phyloP scores from a whole-genome alignment of 1,284 basidiomycete species.

The Ustilago trichophora region DNA sequence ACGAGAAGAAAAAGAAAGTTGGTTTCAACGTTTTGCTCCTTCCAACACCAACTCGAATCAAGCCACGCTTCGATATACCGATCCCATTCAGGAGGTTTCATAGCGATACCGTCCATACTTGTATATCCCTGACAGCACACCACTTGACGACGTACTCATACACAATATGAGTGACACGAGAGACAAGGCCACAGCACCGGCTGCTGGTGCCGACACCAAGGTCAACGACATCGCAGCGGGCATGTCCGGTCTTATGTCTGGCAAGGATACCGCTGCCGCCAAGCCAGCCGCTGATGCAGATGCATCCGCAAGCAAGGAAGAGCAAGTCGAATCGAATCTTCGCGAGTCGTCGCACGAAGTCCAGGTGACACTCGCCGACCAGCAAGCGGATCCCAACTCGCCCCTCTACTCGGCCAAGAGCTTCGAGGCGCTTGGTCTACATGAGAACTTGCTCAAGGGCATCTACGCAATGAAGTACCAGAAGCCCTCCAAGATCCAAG shows the following conservation, averaged over 20 bases:
- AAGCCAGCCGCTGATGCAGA: constrained; percentile 5
- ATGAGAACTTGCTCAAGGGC: constrained; percentile 89
- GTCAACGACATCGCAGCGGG: constrained; percentile 52
- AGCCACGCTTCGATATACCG: too few species aligned
- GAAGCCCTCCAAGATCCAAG: constrained; percentile 98
- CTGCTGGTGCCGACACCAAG: constrained; percentile 33
- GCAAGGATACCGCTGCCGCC: constrained; percentile 16
- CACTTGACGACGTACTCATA: too few species aligned
- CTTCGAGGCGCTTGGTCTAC: constrained; percentile 76
- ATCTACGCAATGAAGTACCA: constrained; percentile 95
- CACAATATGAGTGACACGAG: too few species aligned
- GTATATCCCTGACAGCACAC: too few species aligned
- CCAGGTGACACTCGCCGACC: constrained; percentile 96
- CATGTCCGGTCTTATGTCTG: constrained; percentile 46
- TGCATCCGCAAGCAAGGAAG: constrained; percentile 13
- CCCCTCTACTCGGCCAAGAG: constrained; percentile 92
- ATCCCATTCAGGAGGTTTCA: too few species aligned
- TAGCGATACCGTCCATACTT: too few species aligned
- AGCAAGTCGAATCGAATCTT: constrained; percentile 31
- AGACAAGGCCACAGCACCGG: too few species aligned
- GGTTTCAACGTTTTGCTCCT: neutral
- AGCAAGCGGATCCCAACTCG: constrained; percentile 94
- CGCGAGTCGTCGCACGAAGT: constrained; percentile 61
- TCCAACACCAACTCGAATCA: neutral
- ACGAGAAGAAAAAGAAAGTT: constrained; percentile 13